A percentile compares a stretch with the other conserved stretches of the same genome.
Conservation (phyloP, 495 filamentous ascomycete species). For the Saxophila tyrrhenica region DNA sequence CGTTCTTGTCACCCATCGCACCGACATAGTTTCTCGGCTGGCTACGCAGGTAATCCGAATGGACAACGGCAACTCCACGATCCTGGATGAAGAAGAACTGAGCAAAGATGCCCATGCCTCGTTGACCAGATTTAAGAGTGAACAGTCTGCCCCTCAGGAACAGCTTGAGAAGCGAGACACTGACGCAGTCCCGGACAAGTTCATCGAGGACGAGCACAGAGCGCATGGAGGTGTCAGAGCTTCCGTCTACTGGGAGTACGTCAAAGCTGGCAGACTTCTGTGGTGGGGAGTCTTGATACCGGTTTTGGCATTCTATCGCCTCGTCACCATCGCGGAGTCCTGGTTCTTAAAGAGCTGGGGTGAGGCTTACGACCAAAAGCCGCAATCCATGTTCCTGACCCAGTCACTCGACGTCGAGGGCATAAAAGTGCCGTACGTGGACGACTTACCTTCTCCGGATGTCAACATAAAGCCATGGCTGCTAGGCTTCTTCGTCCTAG, state of each 20-base stretch:
- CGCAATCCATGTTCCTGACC: neutral
- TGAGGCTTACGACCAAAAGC: conserved; percentile 47
- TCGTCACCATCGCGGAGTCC: conserved; percentile 47
- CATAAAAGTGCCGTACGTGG: conserved; percentile 33
- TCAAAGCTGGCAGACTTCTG: conserved; percentile 59
- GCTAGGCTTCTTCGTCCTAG: conserved; percentile 50
- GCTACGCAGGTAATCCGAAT: conserved; percentile 62
- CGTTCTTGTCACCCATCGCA: conserved; percentile 70
- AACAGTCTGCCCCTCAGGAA: neutral
- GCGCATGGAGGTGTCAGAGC: conserved; percentile 64
- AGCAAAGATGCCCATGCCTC: conserved; percentile 26
- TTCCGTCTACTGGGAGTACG: conserved; percentile 69
- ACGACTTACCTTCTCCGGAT: conserved; percentile 51
- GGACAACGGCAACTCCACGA: conserved; percentile 39
- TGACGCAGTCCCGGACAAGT: conserved; percentile 54
- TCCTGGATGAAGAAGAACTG: conserved; percentile 34
- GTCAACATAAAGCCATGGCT: conserved; percentile 65
- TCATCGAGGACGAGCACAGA: conserved; percentile 70
- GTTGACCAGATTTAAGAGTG: no score
- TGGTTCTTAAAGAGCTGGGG: conserved; percentile 85
- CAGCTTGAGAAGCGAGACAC: conserved; percentile 35
- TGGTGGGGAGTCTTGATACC: conserved; percentile 58
- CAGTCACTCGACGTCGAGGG: conserved; percentile 22
- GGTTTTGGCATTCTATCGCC: conserved; percentile 47
- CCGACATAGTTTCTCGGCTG: conserved; percentile 51